Base-by-base conservation (phyloP, 2,329 filamentous ascomycete species). In the Colletotrichum sp. region DNA sequence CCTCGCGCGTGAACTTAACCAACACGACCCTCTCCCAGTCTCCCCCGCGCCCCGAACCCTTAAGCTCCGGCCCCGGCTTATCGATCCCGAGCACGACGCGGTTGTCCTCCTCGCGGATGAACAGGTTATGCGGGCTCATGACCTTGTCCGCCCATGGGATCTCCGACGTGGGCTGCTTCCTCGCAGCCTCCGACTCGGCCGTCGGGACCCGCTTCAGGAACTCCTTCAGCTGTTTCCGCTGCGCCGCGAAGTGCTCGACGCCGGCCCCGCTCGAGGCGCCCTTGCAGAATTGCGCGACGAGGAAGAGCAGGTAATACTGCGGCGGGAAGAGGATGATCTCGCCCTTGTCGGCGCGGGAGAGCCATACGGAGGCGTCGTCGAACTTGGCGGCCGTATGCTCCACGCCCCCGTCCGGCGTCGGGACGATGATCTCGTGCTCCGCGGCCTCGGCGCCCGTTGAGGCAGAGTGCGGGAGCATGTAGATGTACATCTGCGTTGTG, bases 401-500 rank as follows among this genome's bases (percentile, higher is more conserved):
- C 7, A 89, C 78, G 18, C 90, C 90, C 28, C 94, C 94, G 80
- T 96, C 95, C 3, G 96, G 93, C 4, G 91, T 90, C 34, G 94
- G 93, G 64, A 95, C 89, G 80, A 90, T 88, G 78, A 89, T 92
- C 81, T 90, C 90, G 78, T 79, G 86, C 81, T 80, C 87, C 82
- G 79, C 87, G 78, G 63, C 85, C 65, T 57, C 83, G 78, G 78
- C 85, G 79, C 77, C 80, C 36, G 80, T 81, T 8, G 78, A 64
- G 8, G 78, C 76, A n/a, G 85, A 83, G 13, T 93, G 85, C 0
- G 96, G 96, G 4, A 98, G 89, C 84, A 98, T 93, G 85, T 98
- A 98, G 13, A 99, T 84, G 85, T 99, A 99, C 96, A 99, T 99
- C 83, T 98, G 96, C 1, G 96, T 98, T 0, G 95, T 95, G 86